Evolutionary conservation across 306 rosid species (phyloP).

Genomic region (Rosa lucieae): DNA sequence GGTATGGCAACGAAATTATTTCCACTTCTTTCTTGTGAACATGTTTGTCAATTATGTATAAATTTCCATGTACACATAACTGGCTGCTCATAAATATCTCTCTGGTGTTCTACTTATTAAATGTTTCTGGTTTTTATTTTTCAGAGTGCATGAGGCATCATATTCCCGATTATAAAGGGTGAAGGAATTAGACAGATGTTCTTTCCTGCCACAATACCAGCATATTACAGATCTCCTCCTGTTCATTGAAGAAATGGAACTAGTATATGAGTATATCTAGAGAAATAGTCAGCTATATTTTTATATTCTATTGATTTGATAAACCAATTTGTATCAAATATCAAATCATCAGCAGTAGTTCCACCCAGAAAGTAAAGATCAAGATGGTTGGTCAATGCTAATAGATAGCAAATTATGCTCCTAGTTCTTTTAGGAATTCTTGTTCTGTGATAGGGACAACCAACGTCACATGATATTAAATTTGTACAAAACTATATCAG

Average conservation of each 20-base stretch:
- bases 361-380: not conserved
- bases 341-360: not conserved
- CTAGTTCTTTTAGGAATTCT: no score
- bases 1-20: not conserved
- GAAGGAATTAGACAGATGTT: constrained; percentile 75
- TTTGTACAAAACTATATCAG: not conserved
- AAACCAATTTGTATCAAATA: not conserved
- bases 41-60: not conserved
- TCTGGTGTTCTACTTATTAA: not conserved
- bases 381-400: not conserved
- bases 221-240: constrained; percentile 50
- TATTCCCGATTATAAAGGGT: constrained; percentile 68
- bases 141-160: constrained; percentile 62
- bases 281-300: not conserved
- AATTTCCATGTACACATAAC: not conserved
- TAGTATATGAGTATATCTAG: not conserved
- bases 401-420: not conserved
- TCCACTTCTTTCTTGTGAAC: not conserved
- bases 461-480: not conserved
- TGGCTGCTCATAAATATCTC: not conserved
- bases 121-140: constrained; percentile 1
- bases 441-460: not conserved
- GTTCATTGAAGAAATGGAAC: constrained; percentile 12
- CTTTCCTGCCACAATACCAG: constrained; percentile 58
- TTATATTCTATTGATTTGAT: not conserved